These are phyloP conservation scores for Hermanozyma aechmeae DNA, from an alignment of 805 yeast species.

Conservation along the genomic window DNA sequence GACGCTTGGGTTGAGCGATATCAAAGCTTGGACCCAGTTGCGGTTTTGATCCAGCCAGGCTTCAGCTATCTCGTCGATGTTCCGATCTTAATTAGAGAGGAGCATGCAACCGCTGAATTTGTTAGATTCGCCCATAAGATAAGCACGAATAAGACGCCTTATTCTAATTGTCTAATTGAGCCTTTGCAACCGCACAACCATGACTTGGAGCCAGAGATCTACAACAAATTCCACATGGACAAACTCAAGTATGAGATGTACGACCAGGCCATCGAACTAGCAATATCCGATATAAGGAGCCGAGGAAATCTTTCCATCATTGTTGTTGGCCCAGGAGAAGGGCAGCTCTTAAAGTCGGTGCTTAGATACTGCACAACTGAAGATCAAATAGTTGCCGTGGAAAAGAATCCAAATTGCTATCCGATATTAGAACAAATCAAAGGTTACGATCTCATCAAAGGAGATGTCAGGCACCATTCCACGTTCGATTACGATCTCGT, in stretches of 20 bases:
- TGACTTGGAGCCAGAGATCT: slow-evolving; percentile 49
- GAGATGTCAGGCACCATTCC: neutral
- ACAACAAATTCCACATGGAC: slow-evolving; percentile 67
- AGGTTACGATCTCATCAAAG: neutral
- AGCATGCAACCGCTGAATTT: no score
- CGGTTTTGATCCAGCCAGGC: no score
- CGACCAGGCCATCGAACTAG: slow-evolving; percentile 50
- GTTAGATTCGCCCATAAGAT: no score
- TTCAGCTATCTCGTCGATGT: no score
- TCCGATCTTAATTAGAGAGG: no score
- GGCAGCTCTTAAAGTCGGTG: slow-evolving; percentile 56
- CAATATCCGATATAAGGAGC: slow-evolving; percentile 25
- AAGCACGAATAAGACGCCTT: no score
- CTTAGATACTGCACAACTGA: slow-evolving; percentile 6
- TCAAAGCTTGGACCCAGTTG: no score
- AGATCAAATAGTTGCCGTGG: slow-evolving; percentile 42
- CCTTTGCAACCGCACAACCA: slow-evolving; percentile 71
- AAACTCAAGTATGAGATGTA: slow-evolving; percentile 59
- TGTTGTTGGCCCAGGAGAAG: slow-evolving; percentile 84
- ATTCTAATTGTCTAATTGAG: slow-evolving; percentile 13
- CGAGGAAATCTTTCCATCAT: slow-evolving; percentile 24
- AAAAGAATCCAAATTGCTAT: slow-evolving; percentile 60
- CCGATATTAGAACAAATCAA: slow-evolving; percentile 39
- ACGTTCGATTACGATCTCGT: no score
- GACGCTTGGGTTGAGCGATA: no score